phyloP scores from a whole-genome alignment of 106 monocot genomes.

The Dendrobium officinale region DNA sequence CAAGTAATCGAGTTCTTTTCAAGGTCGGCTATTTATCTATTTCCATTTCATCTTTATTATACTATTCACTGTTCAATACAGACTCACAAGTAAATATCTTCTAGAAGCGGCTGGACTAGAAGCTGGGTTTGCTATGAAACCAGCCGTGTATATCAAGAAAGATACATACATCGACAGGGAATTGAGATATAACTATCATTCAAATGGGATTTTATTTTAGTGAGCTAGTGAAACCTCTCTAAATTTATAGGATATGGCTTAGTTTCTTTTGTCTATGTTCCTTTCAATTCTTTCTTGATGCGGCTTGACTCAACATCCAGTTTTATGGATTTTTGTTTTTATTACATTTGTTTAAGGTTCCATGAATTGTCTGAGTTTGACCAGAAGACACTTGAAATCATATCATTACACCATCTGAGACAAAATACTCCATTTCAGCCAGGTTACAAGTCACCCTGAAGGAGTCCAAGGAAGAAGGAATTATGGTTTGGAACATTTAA shows the following conservation, averaged over 20 bases:
- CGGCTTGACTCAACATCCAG: background rate
- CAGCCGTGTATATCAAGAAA: background rate
- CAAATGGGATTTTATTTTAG: background rate
- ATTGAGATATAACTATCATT: background rate
- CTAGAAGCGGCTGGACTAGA: too few species aligned
- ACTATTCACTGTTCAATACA: background rate
- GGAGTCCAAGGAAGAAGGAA: too few species aligned
- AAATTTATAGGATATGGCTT: background rate
- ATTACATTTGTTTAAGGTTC: conserved; percentile 33
- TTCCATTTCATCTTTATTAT: background rate
- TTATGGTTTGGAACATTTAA: too few species aligned
- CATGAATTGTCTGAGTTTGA: conserved; percentile 71
- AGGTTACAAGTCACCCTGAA: too few species aligned
- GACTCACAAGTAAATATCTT: background rate
- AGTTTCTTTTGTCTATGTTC: background rate
- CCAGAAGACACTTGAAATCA: conserved; percentile 26
- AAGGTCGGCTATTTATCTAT: background rate
- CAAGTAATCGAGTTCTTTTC: background rate
- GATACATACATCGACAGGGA: background rate
- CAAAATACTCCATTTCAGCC: too few species aligned
- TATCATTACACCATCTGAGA: too few species aligned
- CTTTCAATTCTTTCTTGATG: conserved; percentile 4
- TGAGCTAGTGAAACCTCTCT: background rate
- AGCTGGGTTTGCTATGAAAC: background rate
- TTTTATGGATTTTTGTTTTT: conserved; percentile 8